phyloP scores from a whole-genome alignment of 441 rosid genomes.

The Flueggea neowawraea region DNA sequence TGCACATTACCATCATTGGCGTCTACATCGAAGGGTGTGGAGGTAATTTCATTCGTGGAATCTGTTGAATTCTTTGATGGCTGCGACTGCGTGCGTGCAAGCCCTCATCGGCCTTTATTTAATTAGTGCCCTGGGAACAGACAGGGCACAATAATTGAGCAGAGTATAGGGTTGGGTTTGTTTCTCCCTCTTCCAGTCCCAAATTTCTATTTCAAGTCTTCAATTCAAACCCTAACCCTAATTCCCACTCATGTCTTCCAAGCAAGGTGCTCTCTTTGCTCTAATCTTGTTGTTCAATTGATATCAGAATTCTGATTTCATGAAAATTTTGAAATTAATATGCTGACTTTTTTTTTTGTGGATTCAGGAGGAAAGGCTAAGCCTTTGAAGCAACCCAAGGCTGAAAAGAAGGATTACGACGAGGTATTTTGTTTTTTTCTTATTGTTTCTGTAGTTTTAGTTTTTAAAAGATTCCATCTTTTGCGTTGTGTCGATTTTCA shows the following conservation, averaged over 20 bases:
- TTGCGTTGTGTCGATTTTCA: no score
- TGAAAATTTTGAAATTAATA: background rate
- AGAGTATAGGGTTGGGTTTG: slow-evolving; percentile 27
- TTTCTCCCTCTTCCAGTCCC: background rate
- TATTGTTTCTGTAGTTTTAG: background rate
- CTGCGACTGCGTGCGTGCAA: background rate
- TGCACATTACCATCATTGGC: no score
- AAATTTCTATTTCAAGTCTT: slow-evolving; percentile 5
- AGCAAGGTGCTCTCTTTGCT: slow-evolving; percentile 58
- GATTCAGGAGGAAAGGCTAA: slow-evolving; percentile 81
- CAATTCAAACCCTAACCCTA: slow-evolving; percentile 28
- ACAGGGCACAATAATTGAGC: slow-evolving; percentile 15
- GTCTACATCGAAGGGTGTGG: no score
- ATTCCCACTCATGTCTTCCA: slow-evolving; percentile 65
- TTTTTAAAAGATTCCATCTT: background rate
- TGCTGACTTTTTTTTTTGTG: background rate
- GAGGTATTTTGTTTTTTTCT: slow-evolving; percentile 46
- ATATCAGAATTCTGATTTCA: background rate
- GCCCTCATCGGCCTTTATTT: background rate
- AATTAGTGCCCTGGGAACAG: background rate
- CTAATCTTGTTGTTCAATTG: background rate
- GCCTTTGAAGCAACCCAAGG: slow-evolving; percentile 93
- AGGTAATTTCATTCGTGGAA: no score
- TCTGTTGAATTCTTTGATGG: no score
- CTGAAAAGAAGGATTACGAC: slow-evolving; percentile 82